A percentile compares a stretch with the other conserved stretches of the same genome.
phyloP scores from a whole-genome alignment of 176 grass and related monocot species.

The Avena eriantha region DNA sequence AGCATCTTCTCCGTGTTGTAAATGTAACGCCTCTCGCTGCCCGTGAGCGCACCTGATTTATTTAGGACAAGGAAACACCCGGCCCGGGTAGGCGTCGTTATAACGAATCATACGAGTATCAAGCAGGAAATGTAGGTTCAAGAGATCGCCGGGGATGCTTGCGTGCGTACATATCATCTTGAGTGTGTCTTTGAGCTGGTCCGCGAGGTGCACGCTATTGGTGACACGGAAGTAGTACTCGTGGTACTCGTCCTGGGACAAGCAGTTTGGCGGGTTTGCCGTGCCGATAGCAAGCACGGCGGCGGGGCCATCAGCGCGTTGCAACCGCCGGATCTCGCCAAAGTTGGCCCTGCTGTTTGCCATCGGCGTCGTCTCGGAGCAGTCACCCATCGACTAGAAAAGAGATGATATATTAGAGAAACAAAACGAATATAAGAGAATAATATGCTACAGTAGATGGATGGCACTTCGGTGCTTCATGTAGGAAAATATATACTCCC shows the following conservation, averaged over 20 bases:
- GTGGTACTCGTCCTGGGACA: not conserved
- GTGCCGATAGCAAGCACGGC: not conserved
- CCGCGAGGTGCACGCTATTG: not conserved
- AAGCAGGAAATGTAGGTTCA: not conserved
- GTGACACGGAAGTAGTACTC: slow-evolving; percentile 6
- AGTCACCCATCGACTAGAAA: not conserved
- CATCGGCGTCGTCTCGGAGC: not conserved
- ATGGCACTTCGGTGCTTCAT: too few species aligned
- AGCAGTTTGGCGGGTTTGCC: not conserved
- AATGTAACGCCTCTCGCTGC: not conserved
- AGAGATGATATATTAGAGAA: not conserved
- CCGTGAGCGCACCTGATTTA: not conserved
- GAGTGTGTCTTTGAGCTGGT: not conserved
- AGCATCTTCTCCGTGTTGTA: not conserved
- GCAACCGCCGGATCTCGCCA: not conserved
- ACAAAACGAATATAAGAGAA: not conserved
- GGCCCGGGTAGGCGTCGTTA: too few species aligned
- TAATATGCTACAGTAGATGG: too few species aligned
- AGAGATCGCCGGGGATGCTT: not conserved
- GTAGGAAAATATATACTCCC: too few species aligned
- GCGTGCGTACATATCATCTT: not conserved
- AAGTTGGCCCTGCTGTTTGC: not conserved
- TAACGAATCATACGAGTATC: not conserved
- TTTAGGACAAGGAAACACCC: not conserved
- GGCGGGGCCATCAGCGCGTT: not conserved